Percentiles rank a stretch among this genome's conserved stretches.
Evolutionary conservation across 768 basidiomycete genomes (phyloP).

Genomic region (Boletus coccyginus): DNA sequence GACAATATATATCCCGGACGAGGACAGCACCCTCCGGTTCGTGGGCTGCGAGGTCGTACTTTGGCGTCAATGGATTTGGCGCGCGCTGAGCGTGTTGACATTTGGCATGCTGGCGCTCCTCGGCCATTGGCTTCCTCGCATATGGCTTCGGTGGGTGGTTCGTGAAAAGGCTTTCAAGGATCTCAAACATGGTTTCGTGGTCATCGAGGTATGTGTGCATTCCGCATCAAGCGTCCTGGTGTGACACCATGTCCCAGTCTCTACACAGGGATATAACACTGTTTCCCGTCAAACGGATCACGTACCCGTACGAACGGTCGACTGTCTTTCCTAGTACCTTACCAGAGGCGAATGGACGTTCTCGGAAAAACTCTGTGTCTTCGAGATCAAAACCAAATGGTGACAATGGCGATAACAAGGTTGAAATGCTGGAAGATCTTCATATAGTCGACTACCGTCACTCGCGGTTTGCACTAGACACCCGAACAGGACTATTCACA

Average conservation of each 20-base stretch:
- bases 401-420: constrained; percentile 27
- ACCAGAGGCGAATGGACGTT: constrained; percentile 28
- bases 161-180: constrained; percentile 80
- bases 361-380: constrained; percentile 20
- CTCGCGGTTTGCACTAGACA: constrained; percentile 85
- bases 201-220: constrained; percentile 73
- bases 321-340: constrained; percentile 65
- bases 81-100: constrained; percentile 59
- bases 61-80: constrained; percentile 71
- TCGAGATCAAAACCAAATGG: constrained; percentile 33
- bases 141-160: constrained; percentile 90
- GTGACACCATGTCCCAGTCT: constrained; percentile 52
- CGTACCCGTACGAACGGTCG: constrained; percentile 75
- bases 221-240: constrained; percentile 2
- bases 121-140: constrained; percentile 89
- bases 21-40: constrained; percentile 85
- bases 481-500: constrained; percentile 74
- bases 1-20: constrained; percentile 81
- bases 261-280: constrained; percentile 79
- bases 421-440: constrained; percentile 48
- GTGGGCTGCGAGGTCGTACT: constrained; percentile 74
- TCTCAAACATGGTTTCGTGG: constrained; percentile 67
- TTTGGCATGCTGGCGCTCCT: constrained; percentile 74
- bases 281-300: constrained; percentile 62
- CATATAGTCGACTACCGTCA: constrained; percentile 89